phyloP scores from a whole-genome alignment of 1,284 basidiomycete species.

The Papiliotrema terrestris region DNA sequence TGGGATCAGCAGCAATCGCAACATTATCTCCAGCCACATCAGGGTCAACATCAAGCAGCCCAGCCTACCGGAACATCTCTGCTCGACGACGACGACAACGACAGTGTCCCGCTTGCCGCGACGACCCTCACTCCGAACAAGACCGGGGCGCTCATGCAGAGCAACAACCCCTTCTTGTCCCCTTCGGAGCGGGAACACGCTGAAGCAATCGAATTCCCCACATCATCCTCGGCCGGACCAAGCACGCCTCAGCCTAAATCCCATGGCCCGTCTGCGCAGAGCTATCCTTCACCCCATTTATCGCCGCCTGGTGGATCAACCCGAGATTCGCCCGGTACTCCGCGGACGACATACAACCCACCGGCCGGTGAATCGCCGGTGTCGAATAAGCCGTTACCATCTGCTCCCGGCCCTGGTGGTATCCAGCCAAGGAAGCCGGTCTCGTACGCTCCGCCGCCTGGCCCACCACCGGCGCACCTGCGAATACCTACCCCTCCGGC shows the following conservation, averaged over 20 bases:
- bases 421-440: not conserved
- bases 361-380: not conserved
- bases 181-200: slow-evolving; percentile 64
- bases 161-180: slow-evolving; percentile 53
- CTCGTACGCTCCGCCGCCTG: slow-evolving; percentile 56
- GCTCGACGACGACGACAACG: slow-evolving; percentile 13
- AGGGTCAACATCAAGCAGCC: not conserved
- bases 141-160: slow-evolving; percentile 28
- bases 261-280: not conserved
- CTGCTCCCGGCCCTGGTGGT: not conserved
- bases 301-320: not conserved
- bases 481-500: not conserved
- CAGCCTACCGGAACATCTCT: not conserved
- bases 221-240: not conserved
- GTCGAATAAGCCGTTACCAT: not conserved
- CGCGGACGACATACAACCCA: not conserved
- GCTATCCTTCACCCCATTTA: not conserved
- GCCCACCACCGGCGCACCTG: slow-evolving; percentile 52
- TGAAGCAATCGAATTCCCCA: not conserved
- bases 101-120: not conserved
- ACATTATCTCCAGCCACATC: not conserved
- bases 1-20: not conserved
- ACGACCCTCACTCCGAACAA: slow-evolving; percentile 15
- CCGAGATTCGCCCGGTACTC: not conserved
- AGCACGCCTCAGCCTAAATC: not conserved